Base-by-base conservation (phyloP, 192 early-diverging fungal genomes). In the Podila epigama region DNA sequence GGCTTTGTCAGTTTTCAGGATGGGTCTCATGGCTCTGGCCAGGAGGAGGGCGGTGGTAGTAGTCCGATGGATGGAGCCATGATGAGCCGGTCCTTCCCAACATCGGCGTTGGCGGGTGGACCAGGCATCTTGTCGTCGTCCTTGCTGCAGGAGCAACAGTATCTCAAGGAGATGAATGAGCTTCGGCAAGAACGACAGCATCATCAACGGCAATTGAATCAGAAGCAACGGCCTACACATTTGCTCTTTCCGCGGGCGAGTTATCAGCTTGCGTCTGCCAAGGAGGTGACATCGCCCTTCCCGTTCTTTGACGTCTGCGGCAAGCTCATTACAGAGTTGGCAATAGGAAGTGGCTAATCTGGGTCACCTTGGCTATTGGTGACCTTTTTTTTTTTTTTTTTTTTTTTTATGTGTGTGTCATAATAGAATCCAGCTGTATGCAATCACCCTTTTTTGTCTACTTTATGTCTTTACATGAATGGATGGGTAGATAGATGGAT, bases 271-370 rank as follows among this genome's bases (percentile, higher is more conserved):
- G 70, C 75, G 5, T 61, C 64, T 40, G 62, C 59, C 63, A 78
- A 84, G 81, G 69, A 84, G 71, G 85, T 81, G 63, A 87, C 51
- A 66, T 89, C 67, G 12, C 86, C 90, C 15, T 96, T 96, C 73
- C 94, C 93, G 13, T 99, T 99, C 79, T 95, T 98, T 75, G 94
- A 99, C 62, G 94, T 97, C 1, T 99, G 97, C 77, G 91, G 91
- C 56, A 88, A 86, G 77, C 82, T 99, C 41, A 98, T 99, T 66
- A 96, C 94, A 1, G 96, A 98, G 81, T 87, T 99, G 63, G 96
- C 96, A 5, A 93, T 94, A 20, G 89, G 73, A 39, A 68, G 88
- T 25, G 75, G 67, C 31, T 84, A 60, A 69, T 42, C 15, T 27
- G 50, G n/a, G n/a, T n/a, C n/a, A n/a, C n/a, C n/a, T n/a, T n/a